Evolutionary conservation across 306 rosid genomes (phyloP), one percentile per base, ranked within the genome.

Genomic region (Prunus mume): DNA sequence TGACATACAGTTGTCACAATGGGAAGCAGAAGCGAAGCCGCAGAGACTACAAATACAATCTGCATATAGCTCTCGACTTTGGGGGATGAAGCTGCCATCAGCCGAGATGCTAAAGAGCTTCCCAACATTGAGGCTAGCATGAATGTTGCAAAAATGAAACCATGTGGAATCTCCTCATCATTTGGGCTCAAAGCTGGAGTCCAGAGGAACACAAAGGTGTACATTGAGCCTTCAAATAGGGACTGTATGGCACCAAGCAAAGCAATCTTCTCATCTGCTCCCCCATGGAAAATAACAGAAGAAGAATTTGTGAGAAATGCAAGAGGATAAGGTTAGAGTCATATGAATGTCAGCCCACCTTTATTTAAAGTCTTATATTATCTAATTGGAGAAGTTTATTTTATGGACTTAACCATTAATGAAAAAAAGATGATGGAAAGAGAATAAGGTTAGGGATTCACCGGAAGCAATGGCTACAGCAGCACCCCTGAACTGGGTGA

Each of bases 181-280:
- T 92, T 92, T 83, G 97, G 99, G 85, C 99, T 95, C 83, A 95
- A 77, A 62, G 99, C 99, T 62, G 99, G 99, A 77, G 99, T 95
- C 99, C 99, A 95, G 6, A 95, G 96, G 85, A 95, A 95, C 81
- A 95, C 89, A 80, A 92, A 93, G 69, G 97, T 95, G 72, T 95
- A 95, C 99, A 95, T 95, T 22, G 99, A 95, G 74, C 99, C 99
- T 89, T 95, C 99, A 83, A 95, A 95, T 51, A 95, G 87, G 82
- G 99, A 95, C 83, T 95, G 99, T 81, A 95, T 95, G 60, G 99
- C 97, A 75, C 99, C 99, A 62, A 95, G 82, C 88, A 95, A 82
- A 5, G 97, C 97, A 43, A 95, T 92, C 81, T 89, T 95, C 86
- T 95, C 99, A 92, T 86, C 87, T 86, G 81, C 77, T 30, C 52